A percentile compares a stretch with the other conserved stretches of the same genome.
Conservation (phyloP, 1,139 yeast genomes). For the Blastobotrys capitulatus region DNA sequence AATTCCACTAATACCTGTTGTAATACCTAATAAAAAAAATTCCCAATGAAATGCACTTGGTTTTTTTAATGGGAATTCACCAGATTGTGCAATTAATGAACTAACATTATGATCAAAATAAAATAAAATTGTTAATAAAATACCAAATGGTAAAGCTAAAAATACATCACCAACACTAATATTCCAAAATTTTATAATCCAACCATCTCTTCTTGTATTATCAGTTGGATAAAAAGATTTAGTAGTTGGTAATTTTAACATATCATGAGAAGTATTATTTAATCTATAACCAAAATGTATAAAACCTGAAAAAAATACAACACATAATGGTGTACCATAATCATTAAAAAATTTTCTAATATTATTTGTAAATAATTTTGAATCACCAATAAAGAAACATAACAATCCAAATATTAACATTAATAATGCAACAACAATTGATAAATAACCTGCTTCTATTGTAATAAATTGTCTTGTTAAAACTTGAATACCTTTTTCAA, state of each 20-base stretch:
- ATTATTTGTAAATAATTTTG: constrained; percentile 55
- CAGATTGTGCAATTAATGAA: constrained; percentile 83
- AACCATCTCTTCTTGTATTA: constrained; percentile 40
- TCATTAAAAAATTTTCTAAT: constrained; percentile 71
- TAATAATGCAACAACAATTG: constrained; percentile 63
- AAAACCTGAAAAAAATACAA: constrained; percentile 87
- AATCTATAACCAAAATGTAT: constrained; percentile 82
- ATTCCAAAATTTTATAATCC: constrained; percentile 80
- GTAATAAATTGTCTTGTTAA: constrained; percentile 58
- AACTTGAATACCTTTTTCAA: constrained; percentile 86
- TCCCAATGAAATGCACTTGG: constrained; percentile 95
- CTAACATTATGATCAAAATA: constrained; percentile 96
- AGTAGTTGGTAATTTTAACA: constrained; percentile 65
- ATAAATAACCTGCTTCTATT: constrained; percentile 55
- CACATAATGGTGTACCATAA: constrained; percentile 77
- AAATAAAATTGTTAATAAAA: constrained; percentile 74
- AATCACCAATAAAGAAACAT: constrained; percentile 55
- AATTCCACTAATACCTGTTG: constrained; percentile 82
- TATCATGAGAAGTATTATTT: constrained; percentile 36
- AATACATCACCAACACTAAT: constrained; percentile 71
- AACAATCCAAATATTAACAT: constrained; percentile 73
- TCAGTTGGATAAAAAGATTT: constrained; percentile 70
- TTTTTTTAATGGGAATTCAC: constrained; percentile 72
- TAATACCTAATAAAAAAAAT: constrained; percentile 72
- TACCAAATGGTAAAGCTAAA: constrained; percentile 87